Conservation (phyloP, 2,329 filamentous ascomycete genomes). For the Neurospora sp. region DNA sequence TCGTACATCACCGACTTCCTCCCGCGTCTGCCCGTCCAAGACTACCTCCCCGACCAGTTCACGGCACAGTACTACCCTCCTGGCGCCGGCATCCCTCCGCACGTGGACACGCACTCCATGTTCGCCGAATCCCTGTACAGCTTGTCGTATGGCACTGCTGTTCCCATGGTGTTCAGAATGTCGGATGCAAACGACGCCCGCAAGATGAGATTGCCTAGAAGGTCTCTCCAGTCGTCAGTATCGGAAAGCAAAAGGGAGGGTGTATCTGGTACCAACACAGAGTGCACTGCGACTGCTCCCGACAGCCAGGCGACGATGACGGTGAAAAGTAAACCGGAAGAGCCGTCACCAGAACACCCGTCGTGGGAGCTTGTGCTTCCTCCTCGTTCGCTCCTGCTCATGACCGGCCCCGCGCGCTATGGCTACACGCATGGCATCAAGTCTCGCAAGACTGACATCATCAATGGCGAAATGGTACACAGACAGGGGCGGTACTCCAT, state of each 20-base stretch:
- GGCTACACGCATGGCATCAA: conserved; percentile 40
- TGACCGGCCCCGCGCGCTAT: conserved; percentile 17
- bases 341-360: not conserved
- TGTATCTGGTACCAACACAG: not conserved
- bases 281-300: not conserved
- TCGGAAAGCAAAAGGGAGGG: not conserved
- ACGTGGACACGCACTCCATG: conserved; percentile 46
- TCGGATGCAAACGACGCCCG: conserved; percentile 17
- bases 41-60: conserved; percentile 33
- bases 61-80: conserved; percentile 52
- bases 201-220: conserved; percentile 18
- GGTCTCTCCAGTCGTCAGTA: conserved; percentile 8
- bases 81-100: conserved; percentile 49
- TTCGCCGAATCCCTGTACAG: conserved; percentile 35
- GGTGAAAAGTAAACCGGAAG: not conserved
- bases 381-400: conserved; percentile 15
- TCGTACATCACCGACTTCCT: conserved; percentile 14
- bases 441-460: conserved; percentile 37
- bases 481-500: conserved; percentile 16
- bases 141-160: conserved; percentile 30
- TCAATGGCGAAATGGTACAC: conserved; percentile 10
- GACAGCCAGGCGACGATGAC: not conserved
- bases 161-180: conserved; percentile 34
- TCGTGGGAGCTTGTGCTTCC: conserved; percentile 17
- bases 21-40: conserved; percentile 28